Evolutionary conservation across 1,139 yeast genomes (phyloP).

Genomic region (Yamadazyma oceani): DNA sequence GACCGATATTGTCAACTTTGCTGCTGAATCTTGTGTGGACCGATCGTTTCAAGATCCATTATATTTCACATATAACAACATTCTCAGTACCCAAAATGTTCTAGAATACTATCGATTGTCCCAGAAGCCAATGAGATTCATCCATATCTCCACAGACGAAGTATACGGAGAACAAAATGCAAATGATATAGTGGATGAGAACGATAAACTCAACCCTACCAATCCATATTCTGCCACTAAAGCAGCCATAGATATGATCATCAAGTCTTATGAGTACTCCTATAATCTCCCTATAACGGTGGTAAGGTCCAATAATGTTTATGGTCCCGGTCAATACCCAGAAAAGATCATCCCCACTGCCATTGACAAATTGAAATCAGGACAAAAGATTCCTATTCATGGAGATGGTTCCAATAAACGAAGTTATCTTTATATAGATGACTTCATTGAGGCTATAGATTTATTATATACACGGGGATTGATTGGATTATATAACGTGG

Average conservation of each 20-base stretch:
- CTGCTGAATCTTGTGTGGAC: constrained; percentile 63
- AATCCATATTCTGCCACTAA: constrained; percentile 64
- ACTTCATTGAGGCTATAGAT: constrained; percentile 48
- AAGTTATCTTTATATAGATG: constrained; percentile 48
- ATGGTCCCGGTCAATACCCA: constrained; percentile 57
- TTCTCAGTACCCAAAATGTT: constrained; percentile 50
- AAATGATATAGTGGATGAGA: constrained; percentile 33
- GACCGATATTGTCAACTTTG: constrained; percentile 49
- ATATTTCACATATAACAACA: constrained; percentile 49
- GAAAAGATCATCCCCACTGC: constrained; percentile 53
- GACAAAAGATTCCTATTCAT: constrained; percentile 35
- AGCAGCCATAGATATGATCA: constrained; percentile 55
- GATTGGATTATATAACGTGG: constrained; percentile 46
- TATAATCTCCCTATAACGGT: constrained; percentile 45
- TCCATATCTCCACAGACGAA: constrained; percentile 63
- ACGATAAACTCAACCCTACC: constrained; percentile 45
- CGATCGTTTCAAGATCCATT: constrained; percentile 48
- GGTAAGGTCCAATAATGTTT: constrained; percentile 55
- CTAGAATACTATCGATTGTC: constrained; percentile 40
- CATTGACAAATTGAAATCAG: constrained; percentile 13
- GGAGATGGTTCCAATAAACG: constrained; percentile 51
- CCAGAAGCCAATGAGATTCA: constrained; percentile 21
- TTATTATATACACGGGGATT: constrained; percentile 22
- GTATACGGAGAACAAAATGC: constrained; percentile 50
- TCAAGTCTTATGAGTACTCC: constrained; percentile 47